Percentiles rank a stretch among this genome's conserved stretches.
Evolutionary conservation across 2,329 filamentous ascomycete species (phyloP).

Genomic region (Aspergillus brasiliensis): DNA sequence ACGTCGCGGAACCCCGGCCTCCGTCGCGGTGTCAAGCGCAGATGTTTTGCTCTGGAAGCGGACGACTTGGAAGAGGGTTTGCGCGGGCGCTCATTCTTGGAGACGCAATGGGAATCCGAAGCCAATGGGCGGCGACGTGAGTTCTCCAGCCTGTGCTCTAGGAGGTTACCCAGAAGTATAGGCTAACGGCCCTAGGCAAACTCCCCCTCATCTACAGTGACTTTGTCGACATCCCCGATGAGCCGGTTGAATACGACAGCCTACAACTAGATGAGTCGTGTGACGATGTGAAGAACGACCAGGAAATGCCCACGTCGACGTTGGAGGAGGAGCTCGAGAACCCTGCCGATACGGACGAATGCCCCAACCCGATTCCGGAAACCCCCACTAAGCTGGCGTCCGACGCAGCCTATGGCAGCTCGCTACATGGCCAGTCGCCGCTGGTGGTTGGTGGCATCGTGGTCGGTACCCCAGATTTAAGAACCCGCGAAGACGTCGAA

Average conservation of each 20-base stretch:
- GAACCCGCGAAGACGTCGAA: slow-evolving; percentile 10
- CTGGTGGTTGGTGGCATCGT: slow-evolving; percentile 6
- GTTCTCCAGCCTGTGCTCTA: neutral
- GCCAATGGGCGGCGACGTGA: slow-evolving; percentile 34
- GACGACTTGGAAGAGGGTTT: slow-evolving; percentile 8
- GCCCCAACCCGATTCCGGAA: slow-evolving; percentile 15
- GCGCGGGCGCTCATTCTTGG: slow-evolving; percentile 40
- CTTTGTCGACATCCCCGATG: slow-evolving; percentile 12
- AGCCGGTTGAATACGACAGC: slow-evolving; percentile 17
- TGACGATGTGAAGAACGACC: slow-evolving; percentile 10
- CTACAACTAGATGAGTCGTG: slow-evolving; percentile 4
- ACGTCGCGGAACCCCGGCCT: slow-evolving; percentile 27
- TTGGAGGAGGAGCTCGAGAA: slow-evolving; percentile 14
- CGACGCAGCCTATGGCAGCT: slow-evolving; percentile 21
- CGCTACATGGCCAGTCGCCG: slow-evolving; percentile 23
- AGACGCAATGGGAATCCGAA: slow-evolving; percentile 46
- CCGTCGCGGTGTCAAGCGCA: slow-evolving; percentile 41
- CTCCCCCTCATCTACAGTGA: slow-evolving; percentile 18
- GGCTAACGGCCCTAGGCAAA: slow-evolving; percentile 25
- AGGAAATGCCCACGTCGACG: slow-evolving; percentile 23
- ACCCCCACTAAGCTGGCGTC: slow-evolving; percentile 11
- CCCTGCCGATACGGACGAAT: slow-evolving; percentile 18
- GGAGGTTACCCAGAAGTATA: neutral
- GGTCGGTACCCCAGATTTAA: slow-evolving; percentile 18
- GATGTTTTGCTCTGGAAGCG: slow-evolving; percentile 27